Conservation (phyloP, 345 rosid genomes). For the Salix suchowensis region DNA sequence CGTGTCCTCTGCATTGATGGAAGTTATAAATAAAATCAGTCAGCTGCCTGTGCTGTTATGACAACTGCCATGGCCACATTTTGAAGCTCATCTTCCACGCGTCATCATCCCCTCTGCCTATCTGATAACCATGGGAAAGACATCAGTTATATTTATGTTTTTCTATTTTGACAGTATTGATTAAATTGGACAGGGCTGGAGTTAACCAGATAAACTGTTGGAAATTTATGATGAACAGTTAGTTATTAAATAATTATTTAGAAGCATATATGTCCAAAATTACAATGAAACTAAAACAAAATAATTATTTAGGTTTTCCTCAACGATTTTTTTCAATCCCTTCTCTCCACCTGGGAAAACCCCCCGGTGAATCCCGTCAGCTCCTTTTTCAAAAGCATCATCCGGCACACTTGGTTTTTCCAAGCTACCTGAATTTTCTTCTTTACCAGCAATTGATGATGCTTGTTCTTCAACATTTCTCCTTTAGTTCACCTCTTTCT, state of each 20-base stretch:
- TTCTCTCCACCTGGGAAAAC: constrained; percentile 82
- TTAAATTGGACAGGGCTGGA: too few relatives aligned
- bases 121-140: neutral
- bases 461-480: constrained; percentile 32
- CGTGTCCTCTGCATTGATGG: neutral
- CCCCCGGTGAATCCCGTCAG: constrained; percentile 90
- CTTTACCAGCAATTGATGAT: constrained; percentile 8
- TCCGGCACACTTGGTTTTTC: constrained; percentile 37
- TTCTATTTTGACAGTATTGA: too few relatives aligned
- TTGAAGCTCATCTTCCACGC: neutral
- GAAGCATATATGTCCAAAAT: too few relatives aligned
- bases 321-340: constrained; percentile 59
- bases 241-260: too few relatives aligned
- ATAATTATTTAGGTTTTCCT: constrained; percentile 39
- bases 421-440: constrained; percentile 1
- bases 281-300: too few relatives aligned
- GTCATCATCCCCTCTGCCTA: neutral
- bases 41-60: neutral
- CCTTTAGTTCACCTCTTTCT: constrained; percentile 46
- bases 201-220: too few relatives aligned
- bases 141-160: neutral
- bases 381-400: constrained; percentile 70
- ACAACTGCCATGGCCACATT: neutral
- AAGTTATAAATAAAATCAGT: neutral
- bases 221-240: too few relatives aligned